A percentile compares a stretch with the other conserved stretches of the same genome.
phyloP scores from a whole-genome alignment of 441 rosid genomes.

The Euphorbia schlechtendalii region DNA sequence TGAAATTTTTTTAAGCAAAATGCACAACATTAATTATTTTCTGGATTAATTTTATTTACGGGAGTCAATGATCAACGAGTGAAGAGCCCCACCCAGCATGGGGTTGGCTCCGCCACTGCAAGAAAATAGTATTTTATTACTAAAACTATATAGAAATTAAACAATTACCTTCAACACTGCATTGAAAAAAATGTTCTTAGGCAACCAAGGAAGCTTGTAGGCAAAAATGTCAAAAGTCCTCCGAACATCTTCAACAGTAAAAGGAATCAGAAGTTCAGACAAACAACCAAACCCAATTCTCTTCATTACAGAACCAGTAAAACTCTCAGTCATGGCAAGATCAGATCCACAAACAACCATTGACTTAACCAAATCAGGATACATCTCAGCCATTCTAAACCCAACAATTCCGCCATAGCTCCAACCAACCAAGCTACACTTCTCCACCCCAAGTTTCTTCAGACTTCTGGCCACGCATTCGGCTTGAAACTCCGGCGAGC shows the following conservation, averaged over 20 bases:
- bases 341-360: slow-evolving; percentile 25
- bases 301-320: slow-evolving; percentile 9
- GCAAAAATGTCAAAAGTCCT: slow-evolving; percentile 14
- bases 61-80: too few relatives aligned
- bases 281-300: slow-evolving; percentile 25
- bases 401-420: slow-evolving; percentile 40
- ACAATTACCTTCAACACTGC: too few relatives aligned
- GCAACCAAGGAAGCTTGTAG: too few relatives aligned
- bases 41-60: too few relatives aligned
- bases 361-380: slow-evolving; percentile 31
- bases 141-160: too few relatives aligned
- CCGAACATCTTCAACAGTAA: slow-evolving; percentile 14
- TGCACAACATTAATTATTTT: too few relatives aligned
- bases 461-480: slow-evolving; percentile 33
- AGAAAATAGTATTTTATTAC: too few relatives aligned
- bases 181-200: too few relatives aligned
- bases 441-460: slow-evolving; percentile 30
- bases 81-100: too few relatives aligned
- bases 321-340: slow-evolving; percentile 28
- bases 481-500: slow-evolving; percentile 36
- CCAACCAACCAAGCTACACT: slow-evolving; percentile 31
- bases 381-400: slow-evolving; percentile 35
- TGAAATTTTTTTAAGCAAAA: too few relatives aligned
- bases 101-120: too few relatives aligned
- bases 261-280: slow-evolving; percentile 33